Conservation (phyloP, 768 basidiomycete genomes). For the Pleurotus platypus region DNA sequence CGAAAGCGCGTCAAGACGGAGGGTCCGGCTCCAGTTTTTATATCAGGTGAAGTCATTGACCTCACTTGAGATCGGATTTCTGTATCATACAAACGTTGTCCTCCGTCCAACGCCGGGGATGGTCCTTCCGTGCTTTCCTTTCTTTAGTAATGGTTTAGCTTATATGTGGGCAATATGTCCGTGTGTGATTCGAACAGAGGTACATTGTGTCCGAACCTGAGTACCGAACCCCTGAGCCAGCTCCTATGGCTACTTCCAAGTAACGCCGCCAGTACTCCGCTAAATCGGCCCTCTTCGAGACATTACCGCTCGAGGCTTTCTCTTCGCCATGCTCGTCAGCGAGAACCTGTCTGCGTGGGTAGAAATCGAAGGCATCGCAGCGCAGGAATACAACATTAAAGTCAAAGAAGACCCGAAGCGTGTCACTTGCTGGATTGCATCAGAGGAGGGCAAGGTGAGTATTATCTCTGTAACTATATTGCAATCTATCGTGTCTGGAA, state of each 20-base stretch:
- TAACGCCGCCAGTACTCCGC: too few species aligned
- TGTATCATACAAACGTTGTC: too few species aligned
- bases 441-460: conserved; percentile 20
- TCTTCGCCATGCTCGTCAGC: neutral
- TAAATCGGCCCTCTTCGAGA: too few species aligned
- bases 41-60: neutral
- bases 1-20: neutral
- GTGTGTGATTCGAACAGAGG: too few species aligned
- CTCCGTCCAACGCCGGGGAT: too few species aligned
- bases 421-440: conserved; percentile 26
- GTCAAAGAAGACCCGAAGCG: conserved; percentile 13
- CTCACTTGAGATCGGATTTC: neutral
- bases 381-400: conserved; percentile 17
- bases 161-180: too few species aligned
- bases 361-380: conserved; percentile 13
- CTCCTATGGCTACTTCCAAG: too few species aligned
- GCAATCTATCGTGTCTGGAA: too few species aligned
- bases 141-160: too few species aligned
- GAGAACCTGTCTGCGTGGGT: conserved; percentile 4
- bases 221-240: too few species aligned
- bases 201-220: too few species aligned
- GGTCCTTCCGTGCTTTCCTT: too few species aligned
- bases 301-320: neutral
- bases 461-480: neutral
- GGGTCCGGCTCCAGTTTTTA: neutral